Evolutionary conservation across 345 rosid genomes (phyloP).

Genomic region (Dipteronia dyeriana): DNA sequence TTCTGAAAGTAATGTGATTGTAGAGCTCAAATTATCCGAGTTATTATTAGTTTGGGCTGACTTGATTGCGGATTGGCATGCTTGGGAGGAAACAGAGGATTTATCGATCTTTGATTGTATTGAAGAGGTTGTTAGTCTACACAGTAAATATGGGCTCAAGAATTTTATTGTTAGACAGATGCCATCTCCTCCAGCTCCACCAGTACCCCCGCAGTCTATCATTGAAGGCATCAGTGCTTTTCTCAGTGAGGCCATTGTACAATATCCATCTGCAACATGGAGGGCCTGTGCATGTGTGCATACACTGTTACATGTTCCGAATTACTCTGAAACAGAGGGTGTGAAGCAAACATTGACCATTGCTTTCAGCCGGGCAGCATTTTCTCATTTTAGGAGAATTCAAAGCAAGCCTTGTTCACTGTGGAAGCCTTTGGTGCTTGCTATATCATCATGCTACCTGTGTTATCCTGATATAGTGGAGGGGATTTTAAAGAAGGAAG

Average conservation of each 20-base stretch:
- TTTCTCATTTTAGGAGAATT: constrained; percentile 58
- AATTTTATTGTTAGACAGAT: constrained; percentile 46
- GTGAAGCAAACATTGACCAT: constrained; percentile 52
- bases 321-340: constrained; percentile 59
- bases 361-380: constrained; percentile 63
- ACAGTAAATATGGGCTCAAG: constrained; percentile 51
- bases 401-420: constrained; percentile 58
- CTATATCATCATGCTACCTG: constrained; percentile 74
- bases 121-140: constrained; percentile 62
- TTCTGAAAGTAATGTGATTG: constrained; percentile 40
- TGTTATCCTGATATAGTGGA: constrained; percentile 56
- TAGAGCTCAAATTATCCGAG: constrained; percentile 61
- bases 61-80: constrained; percentile 77
- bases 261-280: constrained; percentile 75
- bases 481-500: constrained; percentile 52
- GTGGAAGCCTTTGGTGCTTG: constrained; percentile 82
- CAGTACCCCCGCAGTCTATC: constrained; percentile 62
- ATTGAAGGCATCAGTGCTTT: constrained; percentile 73
- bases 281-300: constrained; percentile 83
- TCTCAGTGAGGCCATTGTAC: constrained; percentile 65
- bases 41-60: constrained; percentile 71
- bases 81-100: constrained; percentile 94
- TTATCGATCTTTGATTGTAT: constrained; percentile 78
- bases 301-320: constrained; percentile 63
- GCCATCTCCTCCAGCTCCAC: constrained; percentile 76